These are phyloP conservation scores for Erythrobasidium yunnanense DNA, from an alignment of 768 basidiomycete species.

Conservation along the genomic window DNA sequence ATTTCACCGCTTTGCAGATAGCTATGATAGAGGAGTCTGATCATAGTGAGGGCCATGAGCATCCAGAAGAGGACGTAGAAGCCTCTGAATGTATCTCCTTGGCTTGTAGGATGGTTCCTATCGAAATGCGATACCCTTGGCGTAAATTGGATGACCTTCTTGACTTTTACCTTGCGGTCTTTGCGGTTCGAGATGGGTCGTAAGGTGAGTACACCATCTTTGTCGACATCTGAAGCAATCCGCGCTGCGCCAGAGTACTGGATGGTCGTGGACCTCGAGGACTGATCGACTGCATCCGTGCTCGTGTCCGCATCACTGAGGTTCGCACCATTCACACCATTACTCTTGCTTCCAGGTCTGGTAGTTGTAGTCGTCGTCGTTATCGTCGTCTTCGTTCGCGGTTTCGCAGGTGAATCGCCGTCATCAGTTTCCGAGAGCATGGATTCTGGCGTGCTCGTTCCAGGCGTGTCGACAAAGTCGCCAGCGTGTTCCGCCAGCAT, in stretches of 20 bases:
- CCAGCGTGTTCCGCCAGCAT: no score
- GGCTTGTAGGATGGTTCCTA: conserved; percentile 24
- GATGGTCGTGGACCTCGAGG: conserved; percentile 25
- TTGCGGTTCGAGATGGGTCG: conserved; percentile 6
- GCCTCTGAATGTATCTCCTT: conserved; percentile 45
- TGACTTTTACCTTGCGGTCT: conserved; percentile 27
- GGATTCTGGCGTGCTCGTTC: no score
- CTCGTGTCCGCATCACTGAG: neutral
- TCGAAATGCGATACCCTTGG: conserved; percentile 26
- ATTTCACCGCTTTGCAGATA: conserved; percentile 68
- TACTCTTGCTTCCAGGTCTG: neutral
- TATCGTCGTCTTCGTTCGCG: conserved; percentile 7
- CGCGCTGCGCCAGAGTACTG: neutral
- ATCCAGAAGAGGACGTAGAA: conserved; percentile 90
- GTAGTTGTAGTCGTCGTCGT: conserved; percentile 11
- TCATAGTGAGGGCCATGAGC: conserved; percentile 63
- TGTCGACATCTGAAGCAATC: neutral
- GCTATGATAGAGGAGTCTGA: conserved; percentile 49
- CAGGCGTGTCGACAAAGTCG: no score
- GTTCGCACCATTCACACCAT: neutral
- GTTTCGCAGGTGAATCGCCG: neutral
- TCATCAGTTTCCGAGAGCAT: neutral
- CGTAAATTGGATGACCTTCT: conserved; percentile 24
- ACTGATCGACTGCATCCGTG: no score
- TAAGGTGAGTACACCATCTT: conserved; percentile 25